A percentile compares a stretch with the other conserved stretches of the same genome.
These are phyloP conservation scores for Tetrahymena borealis DNA, from an alignment of 73 alveolate genomes.

Conservation along the genomic window DNA sequence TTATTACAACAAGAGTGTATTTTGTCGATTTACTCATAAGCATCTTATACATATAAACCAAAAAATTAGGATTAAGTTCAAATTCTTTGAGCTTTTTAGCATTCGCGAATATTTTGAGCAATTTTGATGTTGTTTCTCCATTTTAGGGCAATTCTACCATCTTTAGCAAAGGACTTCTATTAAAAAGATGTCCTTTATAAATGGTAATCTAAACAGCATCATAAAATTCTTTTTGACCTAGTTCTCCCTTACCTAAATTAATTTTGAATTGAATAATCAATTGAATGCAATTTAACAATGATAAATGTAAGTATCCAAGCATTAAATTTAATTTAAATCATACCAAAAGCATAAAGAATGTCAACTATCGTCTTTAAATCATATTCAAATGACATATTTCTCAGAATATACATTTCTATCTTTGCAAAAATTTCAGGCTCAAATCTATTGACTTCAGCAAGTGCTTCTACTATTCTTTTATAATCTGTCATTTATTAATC, in stretches of 20 bases:
- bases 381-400: constrained; percentile 27
- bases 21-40: background rate
- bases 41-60: constrained; percentile 10
- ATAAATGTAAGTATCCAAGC: no score
- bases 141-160: constrained; percentile 20
- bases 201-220: constrained; percentile 31
- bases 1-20: constrained; percentile 6
- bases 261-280: no score
- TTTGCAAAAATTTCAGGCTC: constrained; percentile 33
- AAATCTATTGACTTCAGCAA: constrained; percentile 35
- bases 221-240: constrained; percentile 21
- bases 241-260: constrained; percentile 39
- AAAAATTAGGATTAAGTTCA: constrained; percentile 31
- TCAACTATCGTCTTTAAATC: constrained; percentile 13
- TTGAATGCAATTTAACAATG: no score
- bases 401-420: constrained; percentile 28
- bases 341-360: constrained; percentile 17
- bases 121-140: constrained; percentile 15
- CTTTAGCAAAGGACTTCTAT: constrained; percentile 15
- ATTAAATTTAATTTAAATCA: no score
- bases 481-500: constrained; percentile 24
- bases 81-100: constrained; percentile 26
- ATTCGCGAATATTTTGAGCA: constrained; percentile 17
- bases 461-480: constrained; percentile 8
- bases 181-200: constrained; percentile 33